Conservation (phyloP, 306 rosid genomes). For the Prunus davidiana region DNA sequence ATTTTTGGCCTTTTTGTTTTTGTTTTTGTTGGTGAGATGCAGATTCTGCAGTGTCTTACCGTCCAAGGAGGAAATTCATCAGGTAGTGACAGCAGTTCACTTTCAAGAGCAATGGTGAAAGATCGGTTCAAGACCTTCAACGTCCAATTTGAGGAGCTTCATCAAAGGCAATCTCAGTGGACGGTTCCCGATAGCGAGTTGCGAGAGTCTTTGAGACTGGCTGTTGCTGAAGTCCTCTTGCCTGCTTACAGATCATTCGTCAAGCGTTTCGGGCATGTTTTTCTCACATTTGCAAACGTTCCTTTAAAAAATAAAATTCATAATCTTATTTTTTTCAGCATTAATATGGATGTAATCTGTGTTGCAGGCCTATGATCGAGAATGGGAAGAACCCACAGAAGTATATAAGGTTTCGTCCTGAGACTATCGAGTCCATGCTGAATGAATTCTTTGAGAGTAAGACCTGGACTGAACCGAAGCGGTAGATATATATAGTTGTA, state of each 20-base stretch:
- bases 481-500: slow-evolving; percentile 31
- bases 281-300: neutral
- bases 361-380: slow-evolving; percentile 82
- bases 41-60: slow-evolving; percentile 95
- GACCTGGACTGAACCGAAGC: slow-evolving; percentile 78
- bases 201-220: slow-evolving; percentile 91
- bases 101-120: slow-evolving; percentile 71
- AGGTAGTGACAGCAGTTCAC: slow-evolving; percentile 43
- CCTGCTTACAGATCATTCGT: slow-evolving; percentile 93
- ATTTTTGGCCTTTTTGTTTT: neutral
- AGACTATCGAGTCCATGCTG: slow-evolving; percentile 78
- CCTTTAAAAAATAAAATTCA: neutral
- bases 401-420: slow-evolving; percentile 65
- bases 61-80: slow-evolving; percentile 60
- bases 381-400: slow-evolving; percentile 78
- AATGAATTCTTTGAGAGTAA: slow-evolving; percentile 88
- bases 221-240: slow-evolving; percentile 91
- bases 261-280: slow-evolving; percentile 77
- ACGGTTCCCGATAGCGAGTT: slow-evolving; percentile 94
- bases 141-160: slow-evolving; percentile 78
- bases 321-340: neutral
- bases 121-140: slow-evolving; percentile 90
- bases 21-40: slow-evolving; percentile 13
- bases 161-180: slow-evolving; percentile 95
- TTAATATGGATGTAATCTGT: neutral